These are phyloP conservation scores for Solioccasus polychromus DNA, from an alignment of 768 basidiomycete genomes.

Conservation along the genomic window DNA sequence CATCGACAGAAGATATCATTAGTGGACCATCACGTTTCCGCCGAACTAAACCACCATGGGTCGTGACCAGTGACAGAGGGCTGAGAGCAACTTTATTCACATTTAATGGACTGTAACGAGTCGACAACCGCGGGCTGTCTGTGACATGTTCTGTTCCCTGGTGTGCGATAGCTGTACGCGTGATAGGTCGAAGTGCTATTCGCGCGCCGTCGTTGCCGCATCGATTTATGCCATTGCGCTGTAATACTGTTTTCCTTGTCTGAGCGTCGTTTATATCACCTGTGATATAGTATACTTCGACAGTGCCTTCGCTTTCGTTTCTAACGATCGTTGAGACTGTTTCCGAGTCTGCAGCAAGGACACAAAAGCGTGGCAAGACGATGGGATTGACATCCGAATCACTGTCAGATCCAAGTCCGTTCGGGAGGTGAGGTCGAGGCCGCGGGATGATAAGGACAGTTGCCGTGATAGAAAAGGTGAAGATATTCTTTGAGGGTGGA, in stretches of 20 bases:
- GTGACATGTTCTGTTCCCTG: constrained; percentile 19
- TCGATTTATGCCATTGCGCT: constrained; percentile 55
- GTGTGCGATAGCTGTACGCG: constrained; percentile 21
- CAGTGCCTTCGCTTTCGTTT: constrained; percentile 52
- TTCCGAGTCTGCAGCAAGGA: constrained; percentile 67
- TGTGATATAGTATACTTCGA: constrained; percentile 62
- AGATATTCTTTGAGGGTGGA: constrained; percentile 58
- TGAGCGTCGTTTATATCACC: constrained; percentile 60
- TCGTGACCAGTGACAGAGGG: constrained; percentile 11
- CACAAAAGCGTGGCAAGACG: constrained; percentile 63
- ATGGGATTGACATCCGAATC: constrained; percentile 49
- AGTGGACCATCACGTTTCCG: constrained; percentile 52
- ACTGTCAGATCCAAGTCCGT: constrained; percentile 19
- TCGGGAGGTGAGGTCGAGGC: constrained; percentile 24
- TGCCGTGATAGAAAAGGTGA: constrained; percentile 66
- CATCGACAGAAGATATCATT: constrained; percentile 59
- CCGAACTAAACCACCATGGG: constrained; percentile 33
- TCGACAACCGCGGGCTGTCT: constrained; percentile 21
- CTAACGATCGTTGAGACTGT: constrained; percentile 53
- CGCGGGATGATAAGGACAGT: constrained; percentile 59
- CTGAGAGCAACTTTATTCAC: constrained; percentile 15
- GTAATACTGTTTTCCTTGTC: constrained; percentile 60
- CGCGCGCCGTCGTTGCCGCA: constrained; percentile 62
- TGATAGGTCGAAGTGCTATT: constrained; percentile 47
- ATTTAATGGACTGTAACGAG: constrained; percentile 18